Conservation (phyloP, 331 rosid species). For the Rosa hybrid region DNA sequence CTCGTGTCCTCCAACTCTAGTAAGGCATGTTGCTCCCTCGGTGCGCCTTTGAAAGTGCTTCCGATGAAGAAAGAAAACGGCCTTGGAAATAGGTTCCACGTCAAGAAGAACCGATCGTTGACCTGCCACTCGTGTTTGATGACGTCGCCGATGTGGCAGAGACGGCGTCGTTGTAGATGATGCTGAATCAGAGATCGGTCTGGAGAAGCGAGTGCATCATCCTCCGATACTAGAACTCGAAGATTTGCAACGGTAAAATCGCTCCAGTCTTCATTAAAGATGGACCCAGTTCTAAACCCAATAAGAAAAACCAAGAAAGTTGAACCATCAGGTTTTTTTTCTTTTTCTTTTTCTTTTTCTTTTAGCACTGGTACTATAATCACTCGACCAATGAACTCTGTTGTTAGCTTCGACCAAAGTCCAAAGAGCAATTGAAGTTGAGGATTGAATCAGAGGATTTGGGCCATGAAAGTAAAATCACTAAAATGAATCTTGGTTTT, state of each 20-base stretch:
- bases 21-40: slow-evolving; percentile 93
- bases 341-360: too few species aligned
- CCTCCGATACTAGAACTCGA: slow-evolving; percentile 94
- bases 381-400: too few species aligned
- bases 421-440: too few species aligned
- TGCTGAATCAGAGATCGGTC: slow-evolving; percentile 97
- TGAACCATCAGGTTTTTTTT: too few species aligned
- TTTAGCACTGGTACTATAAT: too few species aligned
- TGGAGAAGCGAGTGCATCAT: slow-evolving; percentile 99
- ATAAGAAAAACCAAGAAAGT: too few species aligned
- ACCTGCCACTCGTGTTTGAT: slow-evolving; percentile 94
- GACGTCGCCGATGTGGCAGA: slow-evolving; percentile 89
- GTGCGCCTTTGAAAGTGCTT: slow-evolving; percentile 93
- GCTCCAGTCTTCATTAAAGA: slow-evolving; percentile 42
- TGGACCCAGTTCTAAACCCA: too few species aligned
- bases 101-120: slow-evolving; percentile 89
- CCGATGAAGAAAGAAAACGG: slow-evolving; percentile 84
- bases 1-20: slow-evolving; percentile 92
- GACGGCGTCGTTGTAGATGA: slow-evolving; percentile 70
- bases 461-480: too few species aligned
- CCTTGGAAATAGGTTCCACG: slow-evolving; percentile 86
- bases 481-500: too few species aligned
- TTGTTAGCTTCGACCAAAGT: too few species aligned
- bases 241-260: slow-evolving; percentile 91
- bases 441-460: too few species aligned